Base-by-base conservation (phyloP, 192 early-diverging fungal genomes). In the Lunasporangiospora selenospora region DNA sequence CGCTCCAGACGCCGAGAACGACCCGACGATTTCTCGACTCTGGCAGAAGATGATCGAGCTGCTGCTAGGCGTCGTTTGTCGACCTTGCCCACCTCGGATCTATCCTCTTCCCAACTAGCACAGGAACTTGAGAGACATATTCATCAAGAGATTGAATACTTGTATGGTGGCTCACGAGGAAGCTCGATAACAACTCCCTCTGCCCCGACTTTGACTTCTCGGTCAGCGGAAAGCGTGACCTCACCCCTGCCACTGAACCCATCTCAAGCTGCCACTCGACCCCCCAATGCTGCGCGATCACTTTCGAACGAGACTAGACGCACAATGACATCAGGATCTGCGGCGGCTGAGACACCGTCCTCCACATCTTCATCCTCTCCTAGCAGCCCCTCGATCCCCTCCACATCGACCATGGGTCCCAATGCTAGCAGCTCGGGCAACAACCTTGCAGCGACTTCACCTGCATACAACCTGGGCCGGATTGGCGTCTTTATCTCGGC, bases 401-500 rank as follows among this genome's bases (percentile, higher is more conserved):
- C 53, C 27, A 47, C 54, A 26, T 58, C 60, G 15, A 54, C n/a
- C 44, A 32, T 27, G 30, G 47, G 30, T 30, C 9, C 29, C 30
- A 46, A 34, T 24, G n/a, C n/a, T n/a, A n/a, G n/a, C n/a, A 50
- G 21, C 38, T 46, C 33, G 31, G 46, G 33, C 44, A 53, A 27
- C 30, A 58, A 21, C 27, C 41, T 60, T 2, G 39, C 51, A 4
- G 41, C 29, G 24, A 3, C 60, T 8, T 58, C 69, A 13, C 55
- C 73, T 15, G 64, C 63, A n/a, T 76, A 76, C 19, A 76, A 66
- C 18, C 39, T 76, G 30, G 75, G 75, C 1, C 64, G 75, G 8
- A 67, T 76, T 26, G 75, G 75, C 16, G 59, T 66, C 11, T 67
- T 67, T 46, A 67, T 76, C 15, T 65, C 75, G 1, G 75, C 63